phyloP scores from a whole-genome alignment of 768 basidiomycete species.

The Phaffia australis region DNA sequence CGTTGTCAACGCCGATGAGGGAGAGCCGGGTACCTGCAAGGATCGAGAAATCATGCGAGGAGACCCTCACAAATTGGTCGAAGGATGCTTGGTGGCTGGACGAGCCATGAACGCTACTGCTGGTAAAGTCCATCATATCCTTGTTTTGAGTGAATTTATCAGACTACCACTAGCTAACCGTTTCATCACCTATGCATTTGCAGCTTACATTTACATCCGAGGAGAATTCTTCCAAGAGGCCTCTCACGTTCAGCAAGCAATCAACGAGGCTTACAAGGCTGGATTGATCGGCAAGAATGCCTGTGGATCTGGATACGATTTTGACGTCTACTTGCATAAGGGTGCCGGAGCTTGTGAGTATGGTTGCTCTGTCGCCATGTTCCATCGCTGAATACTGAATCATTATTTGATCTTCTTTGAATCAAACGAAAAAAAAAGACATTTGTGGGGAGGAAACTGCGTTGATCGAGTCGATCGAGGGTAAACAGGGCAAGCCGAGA shows the following conservation, averaged over 20 bases:
- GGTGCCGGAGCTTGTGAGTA: slow-evolving; percentile 66
- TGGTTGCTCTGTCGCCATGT: background rate
- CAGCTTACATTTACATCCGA: slow-evolving; percentile 98
- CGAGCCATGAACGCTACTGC: slow-evolving; percentile 94
- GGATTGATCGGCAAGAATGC: slow-evolving; percentile 82
- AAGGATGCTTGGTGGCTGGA: slow-evolving; percentile 94
- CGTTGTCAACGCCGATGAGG: slow-evolving; percentile 96
- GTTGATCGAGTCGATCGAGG: slow-evolving; percentile 90
- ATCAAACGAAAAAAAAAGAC: slow-evolving; percentile 42
- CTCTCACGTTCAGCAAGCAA: slow-evolving; percentile 84
- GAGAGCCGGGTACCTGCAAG: slow-evolving; percentile 97
- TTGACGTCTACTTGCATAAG: slow-evolving; percentile 96
- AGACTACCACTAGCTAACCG: background rate
- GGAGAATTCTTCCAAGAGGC: slow-evolving; percentile 98
- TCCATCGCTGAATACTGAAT: background rate
- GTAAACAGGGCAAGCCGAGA: slow-evolving; percentile 95
- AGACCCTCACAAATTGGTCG: slow-evolving; percentile 95
- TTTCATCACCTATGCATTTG: background rate
- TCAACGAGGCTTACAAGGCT: slow-evolving; percentile 82
- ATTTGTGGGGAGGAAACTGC: slow-evolving; percentile 99
- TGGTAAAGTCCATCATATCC: slow-evolving; percentile 33
- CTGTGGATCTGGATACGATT: slow-evolving; percentile 83
- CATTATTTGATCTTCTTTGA: background rate
- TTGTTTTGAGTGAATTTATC: background rate
- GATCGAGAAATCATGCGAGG: slow-evolving; percentile 96